These are phyloP conservation scores for Talaromyces atroroseus DNA, from an alignment of 2,329 filamentous ascomycete genomes.

Conservation along the genomic window DNA sequence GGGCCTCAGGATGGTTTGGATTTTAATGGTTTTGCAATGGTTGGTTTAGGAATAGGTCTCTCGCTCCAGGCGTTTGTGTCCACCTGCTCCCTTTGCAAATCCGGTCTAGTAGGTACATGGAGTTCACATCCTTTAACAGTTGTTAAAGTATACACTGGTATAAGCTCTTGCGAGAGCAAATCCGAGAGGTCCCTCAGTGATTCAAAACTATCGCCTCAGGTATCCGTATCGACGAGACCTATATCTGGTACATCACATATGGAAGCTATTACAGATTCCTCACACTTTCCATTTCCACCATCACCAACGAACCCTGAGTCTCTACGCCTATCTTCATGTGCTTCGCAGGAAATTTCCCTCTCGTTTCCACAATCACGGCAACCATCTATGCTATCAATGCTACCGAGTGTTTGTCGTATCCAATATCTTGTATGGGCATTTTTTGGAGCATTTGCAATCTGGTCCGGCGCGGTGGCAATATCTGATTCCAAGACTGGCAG, in stretches of 20 bases:
- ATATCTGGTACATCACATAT: too few relatives aligned
- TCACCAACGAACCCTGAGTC: background rate
- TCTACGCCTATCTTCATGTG: background rate
- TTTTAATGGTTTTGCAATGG: background rate
- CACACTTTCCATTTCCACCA: background rate
- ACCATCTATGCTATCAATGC: background rate
- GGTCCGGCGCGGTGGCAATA: background rate
- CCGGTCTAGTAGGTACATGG: background rate
- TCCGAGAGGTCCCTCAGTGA: background rate
- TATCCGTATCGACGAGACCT: background rate
- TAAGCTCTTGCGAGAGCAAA: background rate
- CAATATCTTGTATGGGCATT: slow-evolving; percentile 2
- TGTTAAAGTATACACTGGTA: background rate
- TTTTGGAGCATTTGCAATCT: background rate
- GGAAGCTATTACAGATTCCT: background rate
- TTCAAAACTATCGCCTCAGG: background rate
- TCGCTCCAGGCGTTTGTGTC: background rate
- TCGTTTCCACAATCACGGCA: background rate
- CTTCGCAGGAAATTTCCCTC: background rate
- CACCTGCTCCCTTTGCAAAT: background rate
- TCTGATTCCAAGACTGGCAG: background rate
- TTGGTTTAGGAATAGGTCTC: background rate
- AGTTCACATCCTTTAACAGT: background rate
- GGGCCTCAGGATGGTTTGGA: background rate
- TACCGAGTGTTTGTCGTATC: background rate